Percentiles rank a stretch among this genome's conserved stretches.
Conservation (phyloP, 805 yeast genomes). For the Yamadazyma sp. region DNA sequence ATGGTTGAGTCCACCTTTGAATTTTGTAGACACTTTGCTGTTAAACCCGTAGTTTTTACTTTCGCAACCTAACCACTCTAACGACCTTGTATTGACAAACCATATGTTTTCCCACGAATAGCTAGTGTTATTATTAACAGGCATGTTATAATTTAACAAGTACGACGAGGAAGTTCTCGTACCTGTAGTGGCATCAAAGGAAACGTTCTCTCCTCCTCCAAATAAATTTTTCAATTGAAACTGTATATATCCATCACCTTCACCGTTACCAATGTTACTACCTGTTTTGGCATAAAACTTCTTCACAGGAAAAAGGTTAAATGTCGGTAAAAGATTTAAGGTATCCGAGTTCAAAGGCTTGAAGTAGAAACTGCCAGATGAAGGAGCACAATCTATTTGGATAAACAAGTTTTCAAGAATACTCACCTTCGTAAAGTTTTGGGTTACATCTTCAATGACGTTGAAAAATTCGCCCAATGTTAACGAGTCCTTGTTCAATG, state of each 20-base stretch:
- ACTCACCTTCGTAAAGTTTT: constrained; percentile 39
- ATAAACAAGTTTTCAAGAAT: constrained; percentile 13
- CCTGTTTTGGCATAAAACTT: constrained; percentile 85
- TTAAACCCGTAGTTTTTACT: constrained; percentile 45
- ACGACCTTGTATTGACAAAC: constrained; percentile 44
- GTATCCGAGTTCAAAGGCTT: constrained; percentile 15
- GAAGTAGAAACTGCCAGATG: constrained; percentile 15
- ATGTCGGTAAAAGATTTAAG: constrained; percentile 33
- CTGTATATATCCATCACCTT: constrained; percentile 90
- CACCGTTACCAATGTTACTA: constrained; percentile 94
- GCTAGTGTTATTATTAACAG: constrained; percentile 42
- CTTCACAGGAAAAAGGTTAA: constrained; percentile 55
- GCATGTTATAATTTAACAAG: constrained; percentile 47
- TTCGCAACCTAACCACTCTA: constrained; percentile 51
- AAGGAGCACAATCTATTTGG: constrained; percentile 10
- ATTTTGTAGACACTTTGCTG: constrained; percentile 39
- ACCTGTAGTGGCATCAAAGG: constrained; percentile 53
- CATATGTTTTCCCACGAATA: constrained; percentile 38
- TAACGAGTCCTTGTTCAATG: constrained; percentile 36
- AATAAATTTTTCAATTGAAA: constrained; percentile 58
- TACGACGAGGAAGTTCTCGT: constrained; percentile 52
- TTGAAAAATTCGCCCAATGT: constrained; percentile 42
- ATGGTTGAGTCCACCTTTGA: constrained; percentile 34
- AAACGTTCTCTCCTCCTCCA: constrained; percentile 56
- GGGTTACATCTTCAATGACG: constrained; percentile 45